These are phyloP conservation scores for Pseudisothecium myosuroides DNA, from an alignment of 225 moss, liverwort and hornwort genomes.

Conservation along the genomic window DNA sequence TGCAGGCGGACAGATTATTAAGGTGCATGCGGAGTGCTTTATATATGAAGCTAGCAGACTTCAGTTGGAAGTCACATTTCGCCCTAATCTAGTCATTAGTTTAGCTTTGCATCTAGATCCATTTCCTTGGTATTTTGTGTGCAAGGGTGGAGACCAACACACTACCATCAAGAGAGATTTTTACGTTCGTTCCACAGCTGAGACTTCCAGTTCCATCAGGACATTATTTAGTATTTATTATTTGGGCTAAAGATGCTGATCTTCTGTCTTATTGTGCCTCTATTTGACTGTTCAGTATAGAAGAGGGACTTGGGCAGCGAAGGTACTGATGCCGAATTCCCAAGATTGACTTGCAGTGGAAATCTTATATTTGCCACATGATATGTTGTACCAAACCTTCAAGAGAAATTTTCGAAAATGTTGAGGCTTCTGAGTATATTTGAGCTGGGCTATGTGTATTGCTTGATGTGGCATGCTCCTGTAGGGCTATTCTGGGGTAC, in stretches of 20 bases:
- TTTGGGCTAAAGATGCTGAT: neutral
- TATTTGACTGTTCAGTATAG: neutral
- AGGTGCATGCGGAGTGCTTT: neutral
- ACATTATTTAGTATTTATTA: neutral
- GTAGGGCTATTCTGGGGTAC: neutral
- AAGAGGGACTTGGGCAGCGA: neutral
- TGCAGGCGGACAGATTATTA: neutral
- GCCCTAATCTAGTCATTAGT: neutral
- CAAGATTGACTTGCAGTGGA: neutral
- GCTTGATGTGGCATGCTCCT: neutral
- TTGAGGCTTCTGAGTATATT: neutral
- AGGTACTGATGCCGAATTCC: neutral
- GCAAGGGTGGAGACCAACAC: slow-evolving; percentile 3
- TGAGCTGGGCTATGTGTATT: neutral
- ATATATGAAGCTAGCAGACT: neutral
- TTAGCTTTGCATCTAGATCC: neutral
- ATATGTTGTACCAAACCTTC: neutral
- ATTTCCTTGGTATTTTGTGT: neutral
- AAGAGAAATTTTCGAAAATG: neutral
- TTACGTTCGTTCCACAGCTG: neutral
- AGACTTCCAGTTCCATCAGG: neutral
- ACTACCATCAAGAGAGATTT: neutral
- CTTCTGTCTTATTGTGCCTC: neutral
- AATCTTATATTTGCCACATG: neutral
- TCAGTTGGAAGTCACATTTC: neutral